Evolutionary conservation across 768 basidiomycete genomes (phyloP).

Genomic region (Crassisporium funariophilum): DNA sequence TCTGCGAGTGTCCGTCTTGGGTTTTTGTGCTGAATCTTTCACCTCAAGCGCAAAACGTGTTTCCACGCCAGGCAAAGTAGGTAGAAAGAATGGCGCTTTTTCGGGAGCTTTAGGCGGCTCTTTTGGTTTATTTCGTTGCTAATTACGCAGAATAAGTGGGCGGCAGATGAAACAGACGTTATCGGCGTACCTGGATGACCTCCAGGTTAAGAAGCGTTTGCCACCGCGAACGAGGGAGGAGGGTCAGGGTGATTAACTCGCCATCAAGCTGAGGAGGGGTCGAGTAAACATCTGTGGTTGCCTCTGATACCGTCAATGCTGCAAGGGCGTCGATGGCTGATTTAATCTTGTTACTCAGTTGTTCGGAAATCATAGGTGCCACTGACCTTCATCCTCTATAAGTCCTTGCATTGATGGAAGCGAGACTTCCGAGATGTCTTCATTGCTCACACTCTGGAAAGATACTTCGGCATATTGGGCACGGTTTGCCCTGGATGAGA

Average conservation of each 20-base stretch:
- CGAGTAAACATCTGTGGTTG: constrained; percentile 68
- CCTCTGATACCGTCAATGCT: constrained; percentile 61
- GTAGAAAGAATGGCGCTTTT: constrained; percentile 96
- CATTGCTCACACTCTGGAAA: constrained; percentile 77
- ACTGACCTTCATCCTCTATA: constrained; percentile 76
- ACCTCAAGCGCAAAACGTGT: constrained; percentile 67
- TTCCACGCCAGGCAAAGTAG: constrained; percentile 87
- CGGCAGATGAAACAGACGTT: neutral
- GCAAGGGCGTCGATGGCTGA: constrained; percentile 73
- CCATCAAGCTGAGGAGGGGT: constrained; percentile 89
- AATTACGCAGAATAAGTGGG: constrained; percentile 1
- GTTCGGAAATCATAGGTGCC: neutral
- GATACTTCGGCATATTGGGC: constrained; percentile 90
- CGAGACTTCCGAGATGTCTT: constrained; percentile 65
- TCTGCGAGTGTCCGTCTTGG: constrained; percentile 25
- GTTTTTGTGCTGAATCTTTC: constrained; percentile 37
- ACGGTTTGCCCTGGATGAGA: constrained; percentile 78
- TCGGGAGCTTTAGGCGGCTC: constrained; percentile 95
- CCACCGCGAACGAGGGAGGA: constrained; percentile 92
- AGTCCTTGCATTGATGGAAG: constrained; percentile 86
- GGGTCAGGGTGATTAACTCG: constrained; percentile 90
- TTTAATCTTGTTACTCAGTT: constrained; percentile 4
- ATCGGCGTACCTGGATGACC: constrained; percentile 75
- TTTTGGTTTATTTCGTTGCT: constrained; percentile 97
- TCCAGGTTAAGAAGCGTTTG: constrained; percentile 96